Evolutionary conservation across 306 rosid genomes (phyloP), one percentile per base, ranked within the genome.

Genomic region (Citrullus mucosospermus): DNA sequence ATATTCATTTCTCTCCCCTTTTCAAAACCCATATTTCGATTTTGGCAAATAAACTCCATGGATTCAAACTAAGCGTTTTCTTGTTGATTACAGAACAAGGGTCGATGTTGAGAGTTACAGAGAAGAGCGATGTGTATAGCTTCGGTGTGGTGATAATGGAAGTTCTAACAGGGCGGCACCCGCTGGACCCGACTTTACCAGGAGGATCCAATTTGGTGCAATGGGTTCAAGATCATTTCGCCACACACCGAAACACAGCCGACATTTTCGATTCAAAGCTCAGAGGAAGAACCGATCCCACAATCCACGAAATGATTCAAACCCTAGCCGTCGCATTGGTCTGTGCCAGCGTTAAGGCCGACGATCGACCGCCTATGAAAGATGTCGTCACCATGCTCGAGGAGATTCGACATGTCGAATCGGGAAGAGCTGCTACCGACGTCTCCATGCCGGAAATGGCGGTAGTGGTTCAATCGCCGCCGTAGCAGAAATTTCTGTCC

Each of bases 121-220:
- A 88, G 86, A 93, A 90, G 74, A 90, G 96, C 46, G 98, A 93
- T 65, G 92, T 93, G 17, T 91, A 91, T 83, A 93, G 98, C 82
- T 93, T 85, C 34, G 98, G 98, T 3, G 90, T 93, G 38, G 93
- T 91, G 80, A 82, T 93, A 34, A 81, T 93, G 59, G 98, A 93
- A 86, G 88, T 90, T 44, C 84, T 93, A 67, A 91, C 98, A 55
- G 98, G 98, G 74, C 88, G 91, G 85, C 98, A 90, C 82, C 98
- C 98, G 18, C 73, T 93, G 68, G 98, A 93, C 75, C 96, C 98
- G 66, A 91, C 93, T 51, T 84, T 93, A n/a, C 90, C 97, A 0
- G 87, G 85, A 18, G 92, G 89, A 32, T 85, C 82, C 28, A 81
- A 85, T 82, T 80, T 93, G 87, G 98, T 88, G 80, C 96, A 89